phyloP scores from a whole-genome alignment of 768 basidiomycete genomes.

The Amanita polypyramis region DNA sequence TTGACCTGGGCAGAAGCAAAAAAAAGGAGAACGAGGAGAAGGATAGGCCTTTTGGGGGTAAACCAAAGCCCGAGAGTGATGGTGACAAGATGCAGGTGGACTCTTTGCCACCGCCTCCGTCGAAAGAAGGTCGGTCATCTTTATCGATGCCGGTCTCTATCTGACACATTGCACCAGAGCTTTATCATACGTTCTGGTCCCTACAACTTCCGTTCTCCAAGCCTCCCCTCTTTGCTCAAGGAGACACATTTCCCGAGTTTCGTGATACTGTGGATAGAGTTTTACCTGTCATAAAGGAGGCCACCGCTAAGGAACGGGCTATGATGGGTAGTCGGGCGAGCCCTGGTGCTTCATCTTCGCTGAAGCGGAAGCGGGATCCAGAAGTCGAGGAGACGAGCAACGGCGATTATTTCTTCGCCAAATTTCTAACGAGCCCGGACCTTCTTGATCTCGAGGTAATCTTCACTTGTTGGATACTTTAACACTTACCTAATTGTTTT shows the following conservation, averaged over 20 bases:
- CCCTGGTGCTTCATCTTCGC: slow-evolving; percentile 22
- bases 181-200: slow-evolving; percentile 87
- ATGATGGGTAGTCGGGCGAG: slow-evolving; percentile 70
- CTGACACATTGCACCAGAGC: slow-evolving; percentile 31
- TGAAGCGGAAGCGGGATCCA: slow-evolving; percentile 61
- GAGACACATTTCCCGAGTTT: slow-evolving; percentile 51
- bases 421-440: slow-evolving; percentile 84
- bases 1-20: slow-evolving; percentile 24
- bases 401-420: slow-evolving; percentile 85
- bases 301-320: slow-evolving; percentile 79
- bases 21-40: slow-evolving; percentile 22
- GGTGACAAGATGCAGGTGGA: slow-evolving; percentile 59
- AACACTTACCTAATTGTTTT: slow-evolving; percentile 7
- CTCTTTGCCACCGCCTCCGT: slow-evolving; percentile 16
- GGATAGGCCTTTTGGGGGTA: slow-evolving; percentile 14
- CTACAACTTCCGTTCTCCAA: slow-evolving; percentile 79
- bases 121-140: slow-evolving; percentile 48
- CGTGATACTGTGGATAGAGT: slow-evolving; percentile 62
- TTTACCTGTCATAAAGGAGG: slow-evolving; percentile 72
- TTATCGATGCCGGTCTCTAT: not conserved
- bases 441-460: slow-evolving; percentile 77
- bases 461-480: not conserved
- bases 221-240: slow-evolving; percentile 56
- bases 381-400: slow-evolving; percentile 43
- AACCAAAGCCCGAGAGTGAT: slow-evolving; percentile 19